Percentiles rank a stretch among this genome's conserved stretches.
These are phyloP conservation scores for Nitzschia putrida DNA, from an alignment of 108 stramenopile species.

Conservation along the genomic window DNA sequence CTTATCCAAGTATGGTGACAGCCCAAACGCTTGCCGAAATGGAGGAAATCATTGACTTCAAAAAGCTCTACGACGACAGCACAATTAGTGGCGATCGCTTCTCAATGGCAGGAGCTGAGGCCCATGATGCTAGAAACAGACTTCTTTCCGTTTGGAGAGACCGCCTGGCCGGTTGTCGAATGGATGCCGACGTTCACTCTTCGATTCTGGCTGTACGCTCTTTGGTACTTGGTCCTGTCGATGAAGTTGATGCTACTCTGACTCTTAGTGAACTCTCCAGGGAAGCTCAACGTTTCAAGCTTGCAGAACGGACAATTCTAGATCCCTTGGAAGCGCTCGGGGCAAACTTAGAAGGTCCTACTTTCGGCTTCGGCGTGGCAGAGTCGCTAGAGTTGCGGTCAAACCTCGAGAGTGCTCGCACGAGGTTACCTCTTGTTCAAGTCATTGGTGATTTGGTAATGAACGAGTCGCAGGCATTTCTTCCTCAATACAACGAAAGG, in stretches of 20 bases:
- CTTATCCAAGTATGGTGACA: constrained; percentile 91
- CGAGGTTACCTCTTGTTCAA: constrained; percentile 7
- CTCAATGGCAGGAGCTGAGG: constrained; percentile 55
- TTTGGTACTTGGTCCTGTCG: constrained; percentile 80
- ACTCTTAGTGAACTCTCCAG: constrained; percentile 90
- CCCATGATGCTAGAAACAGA: constrained; percentile 54
- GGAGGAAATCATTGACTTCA: constrained; percentile 93
- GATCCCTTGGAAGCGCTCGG: constrained; percentile 70
- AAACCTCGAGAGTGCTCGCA: constrained; percentile 27
- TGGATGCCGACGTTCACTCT: constrained; percentile 87
- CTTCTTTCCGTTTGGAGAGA: constrained; percentile 80
- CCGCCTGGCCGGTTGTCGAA: constrained; percentile 81
- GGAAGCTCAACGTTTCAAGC: constrained; percentile 77
- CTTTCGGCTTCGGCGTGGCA: constrained; percentile 72
- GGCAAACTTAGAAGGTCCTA: constrained; percentile 62
- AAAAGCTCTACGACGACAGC: constrained; percentile 62
- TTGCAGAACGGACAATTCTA: constrained; percentile 84
- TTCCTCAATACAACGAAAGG: constrained; percentile 52
- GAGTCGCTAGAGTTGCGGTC: constrained; percentile 36
- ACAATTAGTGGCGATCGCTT: constrained; percentile 44
- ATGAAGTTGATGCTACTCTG: constrained; percentile 92
- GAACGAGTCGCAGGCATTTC: constrained; percentile 20
- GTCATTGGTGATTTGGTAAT: constrained; percentile 33
- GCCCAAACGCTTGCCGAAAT: constrained; percentile 88
- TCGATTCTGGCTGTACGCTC: constrained; percentile 90